Conservation (phyloP, 2,329 filamentous ascomycete genomes). For the Pyrenophora tritici-repentis region DNA sequence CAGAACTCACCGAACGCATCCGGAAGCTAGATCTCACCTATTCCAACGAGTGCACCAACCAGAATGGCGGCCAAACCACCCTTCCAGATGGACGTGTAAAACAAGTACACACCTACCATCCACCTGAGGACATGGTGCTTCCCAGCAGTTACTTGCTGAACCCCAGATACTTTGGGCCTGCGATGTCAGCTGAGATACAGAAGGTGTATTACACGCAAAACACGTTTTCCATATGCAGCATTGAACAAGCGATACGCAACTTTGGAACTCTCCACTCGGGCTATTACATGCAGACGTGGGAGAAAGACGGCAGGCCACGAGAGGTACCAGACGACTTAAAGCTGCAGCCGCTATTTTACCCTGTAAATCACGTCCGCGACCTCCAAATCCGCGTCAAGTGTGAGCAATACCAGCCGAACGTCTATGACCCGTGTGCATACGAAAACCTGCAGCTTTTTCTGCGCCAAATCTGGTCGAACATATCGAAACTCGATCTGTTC, state of each 20-base stretch:
- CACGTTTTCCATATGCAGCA: conserved; percentile 30
- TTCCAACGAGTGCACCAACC: background rate
- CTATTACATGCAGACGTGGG: background rate
- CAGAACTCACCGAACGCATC: background rate
- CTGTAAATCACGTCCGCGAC: conserved; percentile 18
- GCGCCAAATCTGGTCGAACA: background rate
- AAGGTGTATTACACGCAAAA: conserved; percentile 28
- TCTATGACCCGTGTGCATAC: background rate
- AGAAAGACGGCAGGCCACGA: background rate
- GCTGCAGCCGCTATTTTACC: background rate
- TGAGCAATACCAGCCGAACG: conserved; percentile 18
- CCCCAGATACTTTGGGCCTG: conserved; percentile 22
- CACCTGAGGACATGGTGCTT: conserved; percentile 23
- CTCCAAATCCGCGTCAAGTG: conserved; percentile 34
- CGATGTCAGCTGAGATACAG: conserved; percentile 18
- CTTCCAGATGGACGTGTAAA: conserved; percentile 24
- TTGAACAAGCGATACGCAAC: conserved; percentile 16
- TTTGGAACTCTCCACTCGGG: conserved; percentile 14
- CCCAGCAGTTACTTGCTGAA: conserved; percentile 28
- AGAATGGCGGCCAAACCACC: background rate
- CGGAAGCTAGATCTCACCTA: background rate
- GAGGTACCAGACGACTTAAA: conserved; percentile 1
- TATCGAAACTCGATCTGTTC: background rate
- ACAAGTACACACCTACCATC: conserved; percentile 26
- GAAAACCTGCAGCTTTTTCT: conserved; percentile 14